phyloP scores from a whole-genome alignment of 257 asterid species.

The Knoxia roxburghii region DNA sequence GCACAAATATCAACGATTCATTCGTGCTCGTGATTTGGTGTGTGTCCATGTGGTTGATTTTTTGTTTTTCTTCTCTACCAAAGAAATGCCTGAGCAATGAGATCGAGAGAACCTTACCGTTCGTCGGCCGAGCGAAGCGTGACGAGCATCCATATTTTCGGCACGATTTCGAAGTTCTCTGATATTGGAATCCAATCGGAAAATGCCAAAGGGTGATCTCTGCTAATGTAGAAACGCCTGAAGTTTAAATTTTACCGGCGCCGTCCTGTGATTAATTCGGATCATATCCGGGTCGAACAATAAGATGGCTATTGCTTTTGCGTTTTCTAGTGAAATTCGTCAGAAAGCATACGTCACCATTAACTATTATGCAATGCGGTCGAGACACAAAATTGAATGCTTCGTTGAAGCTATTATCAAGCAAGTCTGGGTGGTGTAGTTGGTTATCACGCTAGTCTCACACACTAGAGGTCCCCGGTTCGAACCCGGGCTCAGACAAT shows the following conservation, averaged over 20 bases:
- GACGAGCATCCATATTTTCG: constrained; percentile 62
- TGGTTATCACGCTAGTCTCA: constrained; percentile 99
- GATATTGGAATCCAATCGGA: neutral
- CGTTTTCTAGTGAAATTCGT: neutral
- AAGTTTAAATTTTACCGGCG: constrained; percentile 3
- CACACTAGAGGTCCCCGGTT: constrained; percentile 99
- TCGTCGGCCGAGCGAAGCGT: constrained; percentile 82
- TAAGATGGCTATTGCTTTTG: neutral
- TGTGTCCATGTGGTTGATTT: neutral
- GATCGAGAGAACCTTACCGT: constrained; percentile 48
- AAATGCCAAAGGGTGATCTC: neutral
- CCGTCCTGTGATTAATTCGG: neutral
- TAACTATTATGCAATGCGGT: no score
- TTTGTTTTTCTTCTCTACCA: neutral
- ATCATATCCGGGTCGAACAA: neutral
- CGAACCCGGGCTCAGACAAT: constrained; percentile 98
- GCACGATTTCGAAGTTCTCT: neutral
- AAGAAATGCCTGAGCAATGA: neutral
- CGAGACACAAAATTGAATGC: no score
- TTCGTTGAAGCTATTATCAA: no score
- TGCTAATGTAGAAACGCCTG: neutral
- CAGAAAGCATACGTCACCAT: no score
- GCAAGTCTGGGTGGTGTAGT: constrained; percentile 99
- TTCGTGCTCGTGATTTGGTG: neutral
- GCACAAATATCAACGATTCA: neutral